Evolutionary conservation across 495 filamentous ascomycete genomes (phyloP).

Genomic region (Haplographium delicatum): DNA sequence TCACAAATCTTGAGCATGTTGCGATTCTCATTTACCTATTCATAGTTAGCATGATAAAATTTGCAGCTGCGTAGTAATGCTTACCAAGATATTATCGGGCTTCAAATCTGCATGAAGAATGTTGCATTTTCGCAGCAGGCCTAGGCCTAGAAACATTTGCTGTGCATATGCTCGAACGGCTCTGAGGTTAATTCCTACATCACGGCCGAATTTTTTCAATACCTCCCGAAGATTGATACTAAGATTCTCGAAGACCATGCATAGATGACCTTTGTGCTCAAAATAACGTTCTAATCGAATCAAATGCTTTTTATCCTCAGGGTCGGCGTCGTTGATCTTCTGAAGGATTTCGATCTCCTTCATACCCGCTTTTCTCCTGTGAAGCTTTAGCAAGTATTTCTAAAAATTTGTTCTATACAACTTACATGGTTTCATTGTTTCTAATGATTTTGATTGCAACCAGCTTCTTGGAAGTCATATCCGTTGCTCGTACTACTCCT

Average conservation of each 20-base stretch:
- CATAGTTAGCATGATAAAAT: slow-evolving; percentile 7
- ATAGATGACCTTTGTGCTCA: slow-evolving; percentile 91
- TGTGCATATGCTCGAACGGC: slow-evolving; percentile 85
- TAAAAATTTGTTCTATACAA: neutral
- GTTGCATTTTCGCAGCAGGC: slow-evolving; percentile 81
- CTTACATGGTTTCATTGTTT: slow-evolving; percentile 83
- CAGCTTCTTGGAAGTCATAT: slow-evolving; percentile 61
- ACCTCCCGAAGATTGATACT: slow-evolving; percentile 90
- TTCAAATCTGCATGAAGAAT: slow-evolving; percentile 95
- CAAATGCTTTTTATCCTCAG: slow-evolving; percentile 87
- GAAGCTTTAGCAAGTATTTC: slow-evolving; percentile 21
- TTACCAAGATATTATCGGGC: slow-evolving; percentile 85
- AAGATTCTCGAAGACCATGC: slow-evolving; percentile 94
- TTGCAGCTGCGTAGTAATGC: slow-evolving; percentile 25
- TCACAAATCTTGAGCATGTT: slow-evolving; percentile 92
- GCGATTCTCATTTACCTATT: slow-evolving; percentile 65
- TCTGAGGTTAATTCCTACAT: slow-evolving; percentile 81
- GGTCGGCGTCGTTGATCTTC: slow-evolving; percentile 75
- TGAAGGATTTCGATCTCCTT: slow-evolving; percentile 91
- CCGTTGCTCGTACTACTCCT: slow-evolving; percentile 84
- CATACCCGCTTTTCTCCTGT: slow-evolving; percentile 75
- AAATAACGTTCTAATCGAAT: slow-evolving; percentile 82
- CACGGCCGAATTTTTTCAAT: slow-evolving; percentile 94
- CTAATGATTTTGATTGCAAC: slow-evolving; percentile 94
- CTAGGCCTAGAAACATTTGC: slow-evolving; percentile 87